phyloP scores from a whole-genome alignment of 176 grass and related monocot species.

The Aegilops umbellulata region DNA sequence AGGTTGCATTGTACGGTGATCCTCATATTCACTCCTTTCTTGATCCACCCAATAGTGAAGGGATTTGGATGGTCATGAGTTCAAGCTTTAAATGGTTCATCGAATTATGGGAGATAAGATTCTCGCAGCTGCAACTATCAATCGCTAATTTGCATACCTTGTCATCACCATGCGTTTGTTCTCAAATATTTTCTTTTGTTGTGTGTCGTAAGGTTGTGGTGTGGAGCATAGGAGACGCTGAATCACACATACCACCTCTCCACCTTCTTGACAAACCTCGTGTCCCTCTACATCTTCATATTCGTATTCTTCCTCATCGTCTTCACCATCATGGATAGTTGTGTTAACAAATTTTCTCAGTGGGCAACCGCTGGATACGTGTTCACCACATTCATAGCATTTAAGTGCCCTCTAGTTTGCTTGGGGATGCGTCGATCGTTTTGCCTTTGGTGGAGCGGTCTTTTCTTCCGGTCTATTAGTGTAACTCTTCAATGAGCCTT shows the following conservation, averaged over 20 bases:
- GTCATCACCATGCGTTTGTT: not conserved
- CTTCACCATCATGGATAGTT: no score
- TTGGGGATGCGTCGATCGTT: not conserved
- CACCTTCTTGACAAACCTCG: not conserved
- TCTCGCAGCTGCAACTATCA: no score
- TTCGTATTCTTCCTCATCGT: no score
- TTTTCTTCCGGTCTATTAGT: not conserved
- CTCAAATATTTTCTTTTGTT: not conserved
- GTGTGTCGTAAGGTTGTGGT: not conserved
- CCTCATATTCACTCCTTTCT: not conserved
- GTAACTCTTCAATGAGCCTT: not conserved
- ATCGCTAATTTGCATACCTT: no score
- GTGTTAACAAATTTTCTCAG: no score
- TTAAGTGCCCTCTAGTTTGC: no score
- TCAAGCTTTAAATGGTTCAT: no score
- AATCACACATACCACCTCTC: not conserved
- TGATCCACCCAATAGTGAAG: not conserved
- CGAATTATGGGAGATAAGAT: no score
- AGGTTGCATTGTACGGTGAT: not conserved
- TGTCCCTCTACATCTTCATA: no score
- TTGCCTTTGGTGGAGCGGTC: not conserved
- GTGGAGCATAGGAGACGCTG: not conserved
- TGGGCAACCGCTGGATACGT: no score
- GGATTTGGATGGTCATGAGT: not conserved
- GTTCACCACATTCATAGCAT: no score